Percentiles rank a stretch among this genome's conserved stretches.
Evolutionary conservation across 129 eudicot genomes (phyloP).

Genomic region (Solidago caesia): DNA sequence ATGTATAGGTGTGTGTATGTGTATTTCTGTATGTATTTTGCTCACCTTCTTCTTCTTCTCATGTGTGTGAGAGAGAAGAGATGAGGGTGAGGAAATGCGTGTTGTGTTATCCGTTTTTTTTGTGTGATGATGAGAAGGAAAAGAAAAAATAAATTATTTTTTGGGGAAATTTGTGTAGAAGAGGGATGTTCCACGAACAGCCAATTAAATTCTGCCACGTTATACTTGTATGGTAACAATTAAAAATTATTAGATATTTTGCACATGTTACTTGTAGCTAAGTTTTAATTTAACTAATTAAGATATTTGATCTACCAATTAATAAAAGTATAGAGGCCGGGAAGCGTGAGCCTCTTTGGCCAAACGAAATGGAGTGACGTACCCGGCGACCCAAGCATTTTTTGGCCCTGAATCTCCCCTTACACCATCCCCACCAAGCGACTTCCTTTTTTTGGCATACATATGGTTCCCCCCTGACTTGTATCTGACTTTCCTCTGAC

Average conservation of each 20-base stretch:
- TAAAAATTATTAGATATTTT: too few relatives aligned
- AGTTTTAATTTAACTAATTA: neutral
- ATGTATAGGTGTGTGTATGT: neutral
- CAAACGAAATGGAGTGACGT: too few relatives aligned
- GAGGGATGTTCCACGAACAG: slow-evolving; percentile 25
- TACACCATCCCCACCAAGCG: too few relatives aligned
- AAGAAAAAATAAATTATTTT: neutral
- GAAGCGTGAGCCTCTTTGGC: too few relatives aligned
- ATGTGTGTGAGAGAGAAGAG: slow-evolving; percentile 27
- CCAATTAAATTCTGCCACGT: slow-evolving; percentile 27
- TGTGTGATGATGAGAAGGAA: slow-evolving; percentile 26
- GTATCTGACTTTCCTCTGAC: too few relatives aligned
- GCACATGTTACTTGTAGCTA: neutral
- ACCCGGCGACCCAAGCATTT: too few relatives aligned
- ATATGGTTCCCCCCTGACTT: too few relatives aligned
- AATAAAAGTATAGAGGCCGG: too few relatives aligned
- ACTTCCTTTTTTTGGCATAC: too few relatives aligned
- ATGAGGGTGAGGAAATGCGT: slow-evolving; percentile 28
- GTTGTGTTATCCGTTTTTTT: slow-evolving; percentile 39
- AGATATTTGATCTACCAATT: too few relatives aligned
- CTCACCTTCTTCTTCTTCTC: slow-evolving; percentile 24
- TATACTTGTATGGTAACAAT: neutral
- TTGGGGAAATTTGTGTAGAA: slow-evolving; percentile 28
- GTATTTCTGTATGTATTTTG: neutral
- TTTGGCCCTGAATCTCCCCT: too few relatives aligned